Evolutionary conservation across 2,329 filamentous ascomycete genomes (phyloP).

Genomic region (Eurotiales sp.): DNA sequence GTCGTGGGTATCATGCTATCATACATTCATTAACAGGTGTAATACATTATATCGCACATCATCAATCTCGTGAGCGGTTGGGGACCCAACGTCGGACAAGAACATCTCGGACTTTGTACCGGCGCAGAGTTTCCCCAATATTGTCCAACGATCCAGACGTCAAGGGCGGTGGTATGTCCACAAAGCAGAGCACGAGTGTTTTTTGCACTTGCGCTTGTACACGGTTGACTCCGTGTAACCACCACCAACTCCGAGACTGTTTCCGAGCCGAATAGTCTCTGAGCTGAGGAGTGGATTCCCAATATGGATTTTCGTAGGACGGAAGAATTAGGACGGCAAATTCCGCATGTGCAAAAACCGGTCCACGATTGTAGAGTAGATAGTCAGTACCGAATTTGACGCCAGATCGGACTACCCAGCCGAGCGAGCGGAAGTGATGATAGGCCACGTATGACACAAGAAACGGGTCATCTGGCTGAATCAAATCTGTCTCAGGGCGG

Average conservation of each 20-base stretch:
- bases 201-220: slow-evolving; percentile 89
- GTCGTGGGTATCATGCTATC: slow-evolving; percentile 14
- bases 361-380: slow-evolving; percentile 88
- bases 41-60: background rate
- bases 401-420: slow-evolving; percentile 89
- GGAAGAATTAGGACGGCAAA: slow-evolving; percentile 84
- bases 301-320: slow-evolving; percentile 70
- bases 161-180: slow-evolving; percentile 75
- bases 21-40: slow-evolving; percentile 11
- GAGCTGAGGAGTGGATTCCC: slow-evolving; percentile 52
- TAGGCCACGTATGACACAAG: slow-evolving; percentile 84
- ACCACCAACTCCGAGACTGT: slow-evolving; percentile 45
- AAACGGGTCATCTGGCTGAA: slow-evolving; percentile 77
- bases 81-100: slow-evolving; percentile 78
- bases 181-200: slow-evolving; percentile 82
- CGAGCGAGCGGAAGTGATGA: slow-evolving; percentile 91
- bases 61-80: slow-evolving; percentile 67
- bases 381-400: slow-evolving; percentile 95
- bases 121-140: slow-evolving; percentile 60
- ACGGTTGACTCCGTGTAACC: slow-evolving; percentile 78
- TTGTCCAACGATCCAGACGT: slow-evolving; percentile 46
- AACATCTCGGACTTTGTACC: slow-evolving; percentile 76
- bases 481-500: slow-evolving; percentile 35
- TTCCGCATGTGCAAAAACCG: slow-evolving; percentile 91
- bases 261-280: slow-evolving; percentile 50